Evolutionary conservation across 2,329 filamentous ascomycete species (phyloP).

Genomic region (Cladosporium sphaerospermum): DNA sequence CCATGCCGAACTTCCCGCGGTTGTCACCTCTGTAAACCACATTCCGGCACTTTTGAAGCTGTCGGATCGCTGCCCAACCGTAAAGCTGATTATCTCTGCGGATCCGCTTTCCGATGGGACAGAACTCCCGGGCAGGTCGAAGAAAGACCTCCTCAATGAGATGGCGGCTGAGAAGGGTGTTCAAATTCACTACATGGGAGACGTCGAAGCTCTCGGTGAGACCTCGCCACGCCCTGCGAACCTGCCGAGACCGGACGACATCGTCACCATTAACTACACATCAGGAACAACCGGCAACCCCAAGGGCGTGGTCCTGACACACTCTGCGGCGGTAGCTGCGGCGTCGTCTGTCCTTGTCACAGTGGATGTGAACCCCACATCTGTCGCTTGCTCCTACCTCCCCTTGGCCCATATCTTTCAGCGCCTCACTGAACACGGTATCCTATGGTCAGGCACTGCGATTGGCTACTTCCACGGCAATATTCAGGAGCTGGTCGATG

Average conservation of each 20-base stretch:
- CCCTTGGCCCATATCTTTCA: constrained; percentile 93
- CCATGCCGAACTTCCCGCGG: constrained; percentile 68
- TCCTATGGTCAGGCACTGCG: constrained; percentile 63
- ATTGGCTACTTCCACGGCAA: constrained; percentile 96
- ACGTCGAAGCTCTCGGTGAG: constrained; percentile 76
- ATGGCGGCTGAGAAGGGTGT: constrained; percentile 70
- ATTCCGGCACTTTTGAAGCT: constrained; percentile 77
- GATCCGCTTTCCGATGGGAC: constrained; percentile 70
- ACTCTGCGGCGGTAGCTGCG: constrained; percentile 72
- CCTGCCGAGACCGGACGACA: constrained; percentile 66
- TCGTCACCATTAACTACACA: constrained; percentile 86
- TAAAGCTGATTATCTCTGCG: constrained; percentile 84
- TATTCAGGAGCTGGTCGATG: constrained; percentile 77
- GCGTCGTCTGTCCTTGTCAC: constrained; percentile 56
- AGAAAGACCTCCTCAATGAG: constrained; percentile 68
- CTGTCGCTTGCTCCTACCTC: constrained; percentile 76
- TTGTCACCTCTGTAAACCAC: constrained; percentile 74
- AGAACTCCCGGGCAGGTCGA: constrained; percentile 70
- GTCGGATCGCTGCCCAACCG: constrained; percentile 64
- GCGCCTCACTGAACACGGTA: constrained; percentile 71
- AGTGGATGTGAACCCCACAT: constrained; percentile 47
- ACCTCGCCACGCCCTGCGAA: constrained; percentile 63
- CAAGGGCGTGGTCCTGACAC: constrained; percentile 78
- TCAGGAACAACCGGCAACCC: constrained; percentile 77
- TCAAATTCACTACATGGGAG: constrained; percentile 67